Conservation (phyloP, 164 flowering plant species). For the Piper betle region DNA sequence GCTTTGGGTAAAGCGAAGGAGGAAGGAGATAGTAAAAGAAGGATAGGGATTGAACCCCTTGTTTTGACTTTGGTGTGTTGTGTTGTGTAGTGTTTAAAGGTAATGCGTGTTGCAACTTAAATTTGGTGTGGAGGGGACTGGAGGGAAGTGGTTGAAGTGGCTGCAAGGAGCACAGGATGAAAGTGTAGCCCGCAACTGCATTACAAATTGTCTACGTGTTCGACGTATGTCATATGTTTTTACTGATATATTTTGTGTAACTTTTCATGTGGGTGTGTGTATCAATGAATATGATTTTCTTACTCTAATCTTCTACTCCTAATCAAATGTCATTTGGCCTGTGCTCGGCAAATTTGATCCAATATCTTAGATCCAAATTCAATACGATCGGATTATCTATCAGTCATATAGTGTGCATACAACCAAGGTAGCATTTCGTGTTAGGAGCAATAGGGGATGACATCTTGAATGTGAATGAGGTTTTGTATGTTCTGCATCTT, state of each 20-base stretch:
- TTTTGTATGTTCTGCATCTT: too few relatives aligned
- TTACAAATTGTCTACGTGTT: not conserved
- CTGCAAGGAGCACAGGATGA: constrained; percentile 6
- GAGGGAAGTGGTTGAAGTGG: constrained; percentile 9
- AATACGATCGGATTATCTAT: too few relatives aligned
- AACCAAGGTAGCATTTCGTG: too few relatives aligned
- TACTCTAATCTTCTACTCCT: not conserved
- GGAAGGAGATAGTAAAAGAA: not conserved
- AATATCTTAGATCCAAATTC: too few relatives aligned
- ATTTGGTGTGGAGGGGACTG: not conserved
- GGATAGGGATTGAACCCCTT: not conserved
- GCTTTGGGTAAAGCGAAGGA: not conserved
- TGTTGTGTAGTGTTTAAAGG: not conserved
- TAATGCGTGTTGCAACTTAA: not conserved
- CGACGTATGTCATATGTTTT: not conserved
- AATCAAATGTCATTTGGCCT: too few relatives aligned
- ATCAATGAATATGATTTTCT: not conserved
- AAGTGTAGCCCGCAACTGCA: constrained; percentile 12
- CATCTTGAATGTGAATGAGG: too few relatives aligned
- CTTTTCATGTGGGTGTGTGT: not conserved
- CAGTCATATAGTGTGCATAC: too few relatives aligned
- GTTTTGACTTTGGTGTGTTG: not conserved
- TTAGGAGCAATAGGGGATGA: too few relatives aligned
- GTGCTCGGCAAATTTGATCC: too few relatives aligned
- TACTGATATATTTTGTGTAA: not conserved